phyloP scores from a whole-genome alignment of 306 rosid species.

The Rubus parviflorus region DNA sequence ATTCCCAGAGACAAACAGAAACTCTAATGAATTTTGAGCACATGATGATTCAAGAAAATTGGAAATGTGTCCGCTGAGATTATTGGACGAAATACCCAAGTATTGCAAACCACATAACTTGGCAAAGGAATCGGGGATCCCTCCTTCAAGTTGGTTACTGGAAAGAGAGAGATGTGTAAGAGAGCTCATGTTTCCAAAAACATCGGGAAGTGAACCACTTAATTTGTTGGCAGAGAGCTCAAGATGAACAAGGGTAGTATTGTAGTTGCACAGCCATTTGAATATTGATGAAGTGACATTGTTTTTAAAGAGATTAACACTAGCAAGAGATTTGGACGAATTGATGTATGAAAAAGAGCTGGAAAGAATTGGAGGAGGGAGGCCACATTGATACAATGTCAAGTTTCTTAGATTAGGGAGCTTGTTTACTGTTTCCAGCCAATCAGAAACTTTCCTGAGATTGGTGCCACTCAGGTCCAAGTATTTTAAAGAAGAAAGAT shows the following conservation, averaged over 20 bases:
- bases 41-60: not conserved
- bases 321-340: slow-evolving; percentile 11
- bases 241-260: not conserved
- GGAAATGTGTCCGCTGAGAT: not conserved
- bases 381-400: rapidly evolving
- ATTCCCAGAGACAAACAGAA: no score
- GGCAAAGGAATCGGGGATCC: not conserved
- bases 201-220: not conserved
- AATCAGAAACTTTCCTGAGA: not conserved
- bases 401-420: slow-evolving; percentile 10
- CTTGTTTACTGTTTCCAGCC: not conserved
- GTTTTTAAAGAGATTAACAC: not conserved
- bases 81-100: rapidly evolving
- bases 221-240: not conserved
- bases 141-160: not conserved
- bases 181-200: not conserved
- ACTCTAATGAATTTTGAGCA: not conserved
- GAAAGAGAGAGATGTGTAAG: not conserved
- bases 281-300: not conserved
- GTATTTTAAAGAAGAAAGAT: not conserved
- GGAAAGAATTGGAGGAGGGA: not conserved
- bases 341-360: not conserved
- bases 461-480: not conserved
- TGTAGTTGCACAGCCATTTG: not conserved
- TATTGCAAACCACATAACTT: not conserved